Evolutionary conservation across 2,329 filamentous ascomycete genomes (phyloP).

Genomic region (Grosmannia clavigera): DNA sequence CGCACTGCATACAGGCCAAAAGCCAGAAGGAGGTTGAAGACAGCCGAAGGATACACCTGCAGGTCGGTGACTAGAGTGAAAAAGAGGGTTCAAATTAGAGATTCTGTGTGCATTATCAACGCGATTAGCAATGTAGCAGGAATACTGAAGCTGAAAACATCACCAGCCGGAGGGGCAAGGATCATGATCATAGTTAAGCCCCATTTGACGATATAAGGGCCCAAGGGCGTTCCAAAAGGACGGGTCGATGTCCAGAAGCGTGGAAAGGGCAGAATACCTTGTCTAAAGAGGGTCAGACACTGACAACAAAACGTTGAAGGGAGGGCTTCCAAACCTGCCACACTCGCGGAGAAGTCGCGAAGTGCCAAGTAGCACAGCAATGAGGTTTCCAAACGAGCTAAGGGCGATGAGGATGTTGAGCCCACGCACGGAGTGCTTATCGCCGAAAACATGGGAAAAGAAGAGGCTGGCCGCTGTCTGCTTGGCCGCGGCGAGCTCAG

Average conservation of each 20-base stretch:
- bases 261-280: conserved; percentile 47
- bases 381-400: conserved; percentile 45
- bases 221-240: conserved; percentile 50
- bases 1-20: conserved; percentile 47
- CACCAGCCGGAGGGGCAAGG: conserved; percentile 45
- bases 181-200: conserved; percentile 45
- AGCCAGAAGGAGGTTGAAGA: conserved; percentile 45
- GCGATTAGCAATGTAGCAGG: not conserved
- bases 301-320: not conserved
- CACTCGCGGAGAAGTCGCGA: conserved; percentile 48
- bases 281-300: conserved; percentile 14
- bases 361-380: conserved; percentile 41
- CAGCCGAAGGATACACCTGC: conserved; percentile 41
- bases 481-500: conserved; percentile 35
- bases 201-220: conserved; percentile 46
- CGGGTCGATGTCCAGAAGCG: conserved; percentile 48
- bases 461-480: conserved; percentile 44
- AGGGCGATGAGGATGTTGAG: conserved; percentile 45
- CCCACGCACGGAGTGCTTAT: conserved; percentile 31
- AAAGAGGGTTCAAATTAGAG: not conserved
- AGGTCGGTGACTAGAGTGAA: conserved; percentile 39
- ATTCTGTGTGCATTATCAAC: too few relatives aligned
- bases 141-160: conserved; percentile 49
- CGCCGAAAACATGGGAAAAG: conserved; percentile 45
- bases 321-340: conserved; percentile 24